Percentiles rank a stretch among this genome's conserved stretches.
These are phyloP conservation scores for Lyophyllum atratum DNA, from an alignment of 768 basidiomycete genomes.

Conservation along the genomic window DNA sequence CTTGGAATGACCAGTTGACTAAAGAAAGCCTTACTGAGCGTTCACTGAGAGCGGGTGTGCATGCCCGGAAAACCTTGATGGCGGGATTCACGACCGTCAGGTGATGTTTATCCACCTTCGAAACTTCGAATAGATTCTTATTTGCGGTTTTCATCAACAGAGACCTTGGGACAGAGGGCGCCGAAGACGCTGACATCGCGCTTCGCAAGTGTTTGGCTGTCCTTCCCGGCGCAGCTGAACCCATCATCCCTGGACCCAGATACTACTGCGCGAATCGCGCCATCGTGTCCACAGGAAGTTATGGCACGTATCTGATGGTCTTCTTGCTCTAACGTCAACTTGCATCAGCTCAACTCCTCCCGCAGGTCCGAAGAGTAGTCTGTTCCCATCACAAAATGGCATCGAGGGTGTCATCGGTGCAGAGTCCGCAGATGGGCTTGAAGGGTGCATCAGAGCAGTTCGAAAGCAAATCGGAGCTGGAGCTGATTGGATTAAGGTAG, in stretches of 20 bases:
- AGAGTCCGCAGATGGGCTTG: slow-evolving; percentile 58
- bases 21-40: slow-evolving; percentile 60
- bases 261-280: slow-evolving; percentile 63
- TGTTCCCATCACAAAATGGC: slow-evolving; percentile 48
- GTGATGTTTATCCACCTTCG: slow-evolving; percentile 31
- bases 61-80: slow-evolving; percentile 57
- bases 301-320: slow-evolving; percentile 43
- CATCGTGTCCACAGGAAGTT: slow-evolving; percentile 61
- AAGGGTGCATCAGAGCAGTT: slow-evolving; percentile 55
- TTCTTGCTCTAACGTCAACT: not conserved
- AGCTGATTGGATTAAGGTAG: slow-evolving; percentile 69
- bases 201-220: slow-evolving; percentile 52
- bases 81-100: slow-evolving; percentile 67
- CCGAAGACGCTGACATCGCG: slow-evolving; percentile 59
- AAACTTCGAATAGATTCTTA: not conserved
- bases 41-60: slow-evolving; percentile 59
- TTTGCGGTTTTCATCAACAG: slow-evolving; percentile 26
- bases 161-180: slow-evolving; percentile 71
- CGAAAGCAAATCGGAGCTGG: slow-evolving; percentile 64
- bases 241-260: slow-evolving; percentile 60
- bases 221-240: slow-evolving; percentile 21
- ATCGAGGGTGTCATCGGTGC: slow-evolving; percentile 60
- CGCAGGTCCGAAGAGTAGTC: slow-evolving; percentile 53
- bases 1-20: slow-evolving; percentile 64
- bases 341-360: too few relatives aligned